Conservation (phyloP, 192 early-diverging fungal genomes). For the Globomyces pollinis-pini region DNA sequence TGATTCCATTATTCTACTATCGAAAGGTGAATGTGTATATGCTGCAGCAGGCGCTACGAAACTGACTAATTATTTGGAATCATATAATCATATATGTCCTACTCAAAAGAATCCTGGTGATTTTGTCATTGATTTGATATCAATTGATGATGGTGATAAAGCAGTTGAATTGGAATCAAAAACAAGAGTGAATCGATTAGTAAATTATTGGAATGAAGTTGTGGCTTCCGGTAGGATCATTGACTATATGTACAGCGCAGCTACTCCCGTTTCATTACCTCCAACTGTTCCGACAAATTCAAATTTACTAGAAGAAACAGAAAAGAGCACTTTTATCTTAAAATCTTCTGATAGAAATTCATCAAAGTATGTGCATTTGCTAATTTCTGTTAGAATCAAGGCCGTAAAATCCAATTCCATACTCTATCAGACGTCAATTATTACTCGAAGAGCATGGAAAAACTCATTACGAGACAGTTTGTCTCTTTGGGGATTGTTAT, state of each 20-base stretch:
- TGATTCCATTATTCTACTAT: conserved; percentile 70
- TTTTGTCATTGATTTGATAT: conserved; percentile 49
- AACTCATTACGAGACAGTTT: conserved; percentile 35
- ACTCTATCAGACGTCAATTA: conserved; percentile 26
- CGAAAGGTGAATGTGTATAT: conserved; percentile 59
- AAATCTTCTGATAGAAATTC: no score
- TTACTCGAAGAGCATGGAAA: conserved; percentile 17
- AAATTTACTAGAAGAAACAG: no score
- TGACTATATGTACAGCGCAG: no score
- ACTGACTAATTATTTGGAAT: conserved; percentile 47
- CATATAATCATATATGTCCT: conserved; percentile 45
- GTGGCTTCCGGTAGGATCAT: no score
- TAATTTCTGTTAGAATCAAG: no score
- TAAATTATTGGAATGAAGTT: not conserved
- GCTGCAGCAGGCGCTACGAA: conserved; percentile 36
- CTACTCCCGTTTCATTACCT: no score
- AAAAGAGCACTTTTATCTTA: no score
- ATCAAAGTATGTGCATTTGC: no score
- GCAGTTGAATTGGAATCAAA: conserved; percentile 14
- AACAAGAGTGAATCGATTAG: not conserved
- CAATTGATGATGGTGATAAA: conserved; percentile 28
- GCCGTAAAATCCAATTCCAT: no score
- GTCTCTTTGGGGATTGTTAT: conserved; percentile 31
- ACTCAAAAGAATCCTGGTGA: conserved; percentile 63
- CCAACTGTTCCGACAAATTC: no score